phyloP scores from a whole-genome alignment of 176 grass and related monocot species.

The Saccharum officinarum region DNA sequence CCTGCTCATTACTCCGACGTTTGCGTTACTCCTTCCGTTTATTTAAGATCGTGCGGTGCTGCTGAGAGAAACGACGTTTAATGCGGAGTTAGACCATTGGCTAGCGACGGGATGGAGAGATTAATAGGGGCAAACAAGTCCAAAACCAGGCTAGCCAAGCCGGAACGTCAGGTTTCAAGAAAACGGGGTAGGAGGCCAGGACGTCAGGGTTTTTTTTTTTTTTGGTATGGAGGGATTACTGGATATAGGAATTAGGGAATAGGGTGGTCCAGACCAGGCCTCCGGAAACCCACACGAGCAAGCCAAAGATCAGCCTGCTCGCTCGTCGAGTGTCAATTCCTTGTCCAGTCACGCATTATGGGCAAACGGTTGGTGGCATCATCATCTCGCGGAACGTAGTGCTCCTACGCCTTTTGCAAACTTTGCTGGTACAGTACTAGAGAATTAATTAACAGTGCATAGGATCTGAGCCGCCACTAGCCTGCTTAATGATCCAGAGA shows the following conservation, averaged over 20 bases:
- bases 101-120: too few species aligned
- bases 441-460: not conserved
- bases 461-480: not conserved
- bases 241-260: not conserved
- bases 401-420: not conserved
- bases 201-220: too few species aligned
- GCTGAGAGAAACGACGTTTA: too few species aligned
- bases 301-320: not conserved
- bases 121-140: too few species aligned
- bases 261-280: not conserved
- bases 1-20: too few species aligned
- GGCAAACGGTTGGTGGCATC: not conserved
- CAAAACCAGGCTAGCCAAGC: too few species aligned
- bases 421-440: not conserved
- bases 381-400: not conserved
- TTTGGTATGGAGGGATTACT: too few species aligned
- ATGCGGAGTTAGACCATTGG: too few species aligned
- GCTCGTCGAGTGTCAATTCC: not conserved
- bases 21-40: too few species aligned
- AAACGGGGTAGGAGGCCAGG: too few species aligned
- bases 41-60: too few species aligned
- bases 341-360: not conserved
- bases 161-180: too few species aligned
- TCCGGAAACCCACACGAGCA: not conserved
- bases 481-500: constrained; percentile 32